Base-by-base conservation (phyloP, 2,329 filamentous ascomycete species). In the Sarocladium kiliense region DNA sequence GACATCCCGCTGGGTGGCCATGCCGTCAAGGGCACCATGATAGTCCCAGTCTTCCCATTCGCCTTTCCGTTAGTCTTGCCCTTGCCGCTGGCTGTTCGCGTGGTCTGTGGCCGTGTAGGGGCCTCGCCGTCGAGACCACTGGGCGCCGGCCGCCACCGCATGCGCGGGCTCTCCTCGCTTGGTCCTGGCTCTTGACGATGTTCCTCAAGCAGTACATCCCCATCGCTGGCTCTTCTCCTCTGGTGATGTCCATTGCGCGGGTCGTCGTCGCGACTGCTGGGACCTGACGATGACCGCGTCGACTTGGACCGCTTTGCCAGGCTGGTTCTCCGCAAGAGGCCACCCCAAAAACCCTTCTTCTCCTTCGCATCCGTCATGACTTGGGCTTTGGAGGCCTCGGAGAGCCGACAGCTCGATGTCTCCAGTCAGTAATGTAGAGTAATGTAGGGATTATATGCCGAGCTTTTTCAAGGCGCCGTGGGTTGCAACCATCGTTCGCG, bases 1-100 rank as follows among this genome's bases (percentile, higher is more conserved):
- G 73, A 70, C 49, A 83, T 67, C 51, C 77, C 78, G 11, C 71
- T 68, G 0, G 83, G 83, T 18, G 83, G 83, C 83, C 83, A 86
- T 62, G 76, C 70, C 2, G 75, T 77, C 56, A 81, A 66, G 4
- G 76, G 73, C 6, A 60, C 60, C 11, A 27, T 27, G n/a, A 53
- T 53, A 3, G 23, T 53, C 18, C 30, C 36, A 6, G 50, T 41
- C 23, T 51, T 51, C 27, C 47, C 47, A 25, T 36, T 51, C 18
- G 23, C 12, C n/a, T 47, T 47, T 14, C 44, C 44, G 19, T 47
- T 47, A 6, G 19, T 47, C 32, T 51, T 41, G 55, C 36, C 54
- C 36, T 59, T 55, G 30, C 53, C 57, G n/a, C 47, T 51, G 18
- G 27, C 53, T 41, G 21, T 54, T 26, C 44, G 56, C 49, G 36